phyloP scores from a whole-genome alignment of 345 rosid species.

The Hevea brasiliensis region DNA sequence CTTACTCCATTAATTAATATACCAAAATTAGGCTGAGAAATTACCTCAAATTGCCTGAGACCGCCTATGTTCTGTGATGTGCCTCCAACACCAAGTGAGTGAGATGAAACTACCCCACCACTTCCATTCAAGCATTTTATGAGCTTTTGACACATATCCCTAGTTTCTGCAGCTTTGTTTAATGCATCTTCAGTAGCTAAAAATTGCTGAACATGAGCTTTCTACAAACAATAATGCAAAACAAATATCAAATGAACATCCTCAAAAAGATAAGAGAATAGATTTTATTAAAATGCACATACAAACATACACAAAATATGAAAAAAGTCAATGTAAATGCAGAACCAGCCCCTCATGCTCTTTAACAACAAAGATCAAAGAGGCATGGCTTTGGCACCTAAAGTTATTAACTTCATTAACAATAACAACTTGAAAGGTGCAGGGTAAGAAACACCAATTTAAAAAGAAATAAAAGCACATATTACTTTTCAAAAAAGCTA shows the following conservation, averaged over 20 bases:
- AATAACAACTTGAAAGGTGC: not conserved
- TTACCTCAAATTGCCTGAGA: conserved; percentile 82
- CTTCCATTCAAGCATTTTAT: conserved; percentile 70
- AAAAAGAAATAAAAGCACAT: not conserved
- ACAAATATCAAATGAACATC: conserved; percentile 17
- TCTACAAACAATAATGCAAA: conserved; percentile 40
- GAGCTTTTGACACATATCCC: conserved; percentile 66
- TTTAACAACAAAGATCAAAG: not conserved
- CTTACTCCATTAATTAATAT: not conserved
- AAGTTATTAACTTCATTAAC: not conserved
- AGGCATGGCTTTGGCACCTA: conserved; percentile 5
- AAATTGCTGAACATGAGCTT: conserved; percentile 97
- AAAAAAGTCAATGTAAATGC: not conserved
- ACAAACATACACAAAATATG: not conserved
- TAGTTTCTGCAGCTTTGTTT: conserved; percentile 87
- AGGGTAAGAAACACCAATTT: not conserved
- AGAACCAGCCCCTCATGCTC: not conserved
- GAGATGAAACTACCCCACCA: conserved; percentile 54
- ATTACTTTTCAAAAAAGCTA: not conserved
- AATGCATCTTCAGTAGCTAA: conserved; percentile 91
- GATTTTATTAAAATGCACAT: conserved; percentile 6
- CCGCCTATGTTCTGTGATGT: conserved; percentile 64
- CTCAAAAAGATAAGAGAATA: not conserved
- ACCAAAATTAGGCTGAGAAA: conserved; percentile 2
- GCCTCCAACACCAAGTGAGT: conserved; percentile 48